Conservation (phyloP, 2,329 filamentous ascomycete species). For the Fusarium coffeatum region DNA sequence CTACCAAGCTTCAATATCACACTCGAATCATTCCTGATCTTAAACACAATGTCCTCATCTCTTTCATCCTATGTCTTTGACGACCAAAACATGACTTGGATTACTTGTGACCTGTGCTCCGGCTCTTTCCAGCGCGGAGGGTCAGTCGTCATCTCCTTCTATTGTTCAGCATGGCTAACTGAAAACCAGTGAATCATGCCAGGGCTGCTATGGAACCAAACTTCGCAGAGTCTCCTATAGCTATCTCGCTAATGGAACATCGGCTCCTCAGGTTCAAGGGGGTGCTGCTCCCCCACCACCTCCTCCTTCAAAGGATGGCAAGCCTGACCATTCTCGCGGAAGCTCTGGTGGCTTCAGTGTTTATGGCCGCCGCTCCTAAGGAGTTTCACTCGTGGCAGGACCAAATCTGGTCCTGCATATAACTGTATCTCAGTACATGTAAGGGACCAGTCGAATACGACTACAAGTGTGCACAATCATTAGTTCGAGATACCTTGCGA, state of each 20-base stretch:
- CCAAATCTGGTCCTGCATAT: conserved; percentile 6
- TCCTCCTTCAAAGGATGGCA: conserved; percentile 27
- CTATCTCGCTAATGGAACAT: conserved; percentile 30
- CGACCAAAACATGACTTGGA: conserved; percentile 43
- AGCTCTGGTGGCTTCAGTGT: conserved; percentile 29
- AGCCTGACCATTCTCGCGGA: conserved; percentile 26
- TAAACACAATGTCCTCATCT: conserved; percentile 24
- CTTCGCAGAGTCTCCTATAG: conserved; percentile 39
- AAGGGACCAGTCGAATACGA: conserved; percentile 23
- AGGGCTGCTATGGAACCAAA: conserved; percentile 43
- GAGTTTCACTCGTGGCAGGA: background rate
- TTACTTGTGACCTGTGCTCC: conserved; percentile 42
- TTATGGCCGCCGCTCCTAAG: conserved; percentile 18
- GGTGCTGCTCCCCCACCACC: conserved; percentile 27
- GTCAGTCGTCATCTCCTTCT: conserved; percentile 13
- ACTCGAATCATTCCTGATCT: background rate
- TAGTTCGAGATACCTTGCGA: conserved; percentile 33
- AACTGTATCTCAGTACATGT: conserved; percentile 42
- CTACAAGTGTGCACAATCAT: conserved; percentile 30
- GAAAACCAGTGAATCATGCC: conserved; percentile 21
- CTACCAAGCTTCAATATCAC: background rate
- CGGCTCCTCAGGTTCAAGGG: conserved; percentile 16
- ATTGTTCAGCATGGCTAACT: background rate
- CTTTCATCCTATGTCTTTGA: conserved; percentile 38
- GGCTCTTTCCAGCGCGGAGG: conserved; percentile 40